A percentile compares a stretch with the other conserved stretches of the same genome.
These are phyloP conservation scores for Boechera retrofracta DNA, from an alignment of 345 rosid species.

Conservation along the genomic window DNA sequence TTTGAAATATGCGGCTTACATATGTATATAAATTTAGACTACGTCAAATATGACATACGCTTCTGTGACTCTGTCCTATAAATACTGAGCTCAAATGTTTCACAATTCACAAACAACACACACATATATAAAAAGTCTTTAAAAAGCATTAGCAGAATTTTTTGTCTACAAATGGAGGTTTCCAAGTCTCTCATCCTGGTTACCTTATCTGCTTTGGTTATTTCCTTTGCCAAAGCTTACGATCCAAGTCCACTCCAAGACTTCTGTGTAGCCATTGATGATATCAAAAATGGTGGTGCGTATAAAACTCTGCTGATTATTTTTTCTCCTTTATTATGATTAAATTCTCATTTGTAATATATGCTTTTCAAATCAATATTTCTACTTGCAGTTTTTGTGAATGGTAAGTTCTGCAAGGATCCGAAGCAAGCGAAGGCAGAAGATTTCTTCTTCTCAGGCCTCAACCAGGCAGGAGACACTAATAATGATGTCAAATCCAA, in stretches of 20 bases:
- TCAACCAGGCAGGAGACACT: constrained; percentile 23
- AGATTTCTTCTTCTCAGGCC: constrained; percentile 33
- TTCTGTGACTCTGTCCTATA: not conserved
- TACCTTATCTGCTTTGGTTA: not conserved
- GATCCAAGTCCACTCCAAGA: constrained; percentile 40
- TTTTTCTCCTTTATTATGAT: not conserved
- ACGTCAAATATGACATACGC: constrained; percentile 15
- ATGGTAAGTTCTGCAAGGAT: constrained; percentile 40
- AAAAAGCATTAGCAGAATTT: not conserved
- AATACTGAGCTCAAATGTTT: constrained; percentile 1
- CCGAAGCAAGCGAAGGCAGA: constrained; percentile 32
- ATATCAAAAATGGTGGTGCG: constrained; percentile 30
- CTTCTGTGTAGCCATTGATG: constrained; percentile 19
- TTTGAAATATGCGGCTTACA: not conserved
- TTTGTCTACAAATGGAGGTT: constrained; percentile 6
- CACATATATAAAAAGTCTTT: not conserved
- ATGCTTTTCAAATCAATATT: not conserved
- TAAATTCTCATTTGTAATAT: not conserved
- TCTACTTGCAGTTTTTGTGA: constrained; percentile 37
- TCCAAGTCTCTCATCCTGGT: not conserved
- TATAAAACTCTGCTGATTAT: not conserved
- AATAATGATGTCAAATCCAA: constrained; percentile 24
- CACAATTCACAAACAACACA: constrained; percentile 21
- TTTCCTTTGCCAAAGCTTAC: constrained; percentile 3
- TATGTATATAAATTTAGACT: not conserved